Conservation (phyloP, 352 stramenopile genomes). For the Globisporangium barbulae region DNA sequence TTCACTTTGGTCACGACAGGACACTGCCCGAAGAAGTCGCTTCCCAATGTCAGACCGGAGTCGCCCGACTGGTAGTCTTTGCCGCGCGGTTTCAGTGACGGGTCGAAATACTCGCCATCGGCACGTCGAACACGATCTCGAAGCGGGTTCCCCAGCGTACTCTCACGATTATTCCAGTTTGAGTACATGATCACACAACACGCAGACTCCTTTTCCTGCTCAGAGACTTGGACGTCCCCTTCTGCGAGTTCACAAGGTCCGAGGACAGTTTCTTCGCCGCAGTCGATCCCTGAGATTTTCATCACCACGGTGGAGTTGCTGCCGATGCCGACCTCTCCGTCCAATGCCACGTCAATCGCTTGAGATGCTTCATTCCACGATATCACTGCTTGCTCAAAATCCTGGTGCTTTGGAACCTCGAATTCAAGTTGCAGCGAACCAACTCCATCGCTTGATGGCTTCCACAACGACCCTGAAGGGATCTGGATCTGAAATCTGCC, state of each 20-base stretch:
- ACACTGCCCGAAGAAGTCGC: slow-evolving; percentile 61
- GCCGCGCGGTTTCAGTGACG: slow-evolving; percentile 29
- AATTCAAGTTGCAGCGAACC: slow-evolving; percentile 26
- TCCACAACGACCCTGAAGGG: slow-evolving; percentile 24
- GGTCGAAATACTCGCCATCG: slow-evolving; percentile 29
- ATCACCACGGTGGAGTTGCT: slow-evolving; percentile 33
- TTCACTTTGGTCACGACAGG: slow-evolving; percentile 39
- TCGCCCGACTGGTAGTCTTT: slow-evolving; percentile 33
- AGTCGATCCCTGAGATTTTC: slow-evolving; percentile 29
- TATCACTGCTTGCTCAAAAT: slow-evolving; percentile 29
- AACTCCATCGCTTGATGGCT: slow-evolving; percentile 18
- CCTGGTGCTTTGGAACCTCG: slow-evolving; percentile 24
- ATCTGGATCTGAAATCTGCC: slow-evolving; percentile 33
- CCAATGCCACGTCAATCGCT: slow-evolving; percentile 30
- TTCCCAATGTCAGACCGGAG: slow-evolving; percentile 37
- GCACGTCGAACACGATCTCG: slow-evolving; percentile 20
- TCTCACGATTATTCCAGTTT: slow-evolving; percentile 38
- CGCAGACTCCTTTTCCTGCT: slow-evolving; percentile 5
- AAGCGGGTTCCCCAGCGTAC: slow-evolving; percentile 27
- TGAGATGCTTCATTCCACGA: slow-evolving; percentile 24
- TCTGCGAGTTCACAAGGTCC: slow-evolving; percentile 43
- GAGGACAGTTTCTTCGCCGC: slow-evolving; percentile 27
- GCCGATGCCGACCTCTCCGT: slow-evolving; percentile 31
- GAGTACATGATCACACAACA: slow-evolving; percentile 30
- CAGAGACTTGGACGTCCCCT: slow-evolving; percentile 7